Conservation (phyloP, 1,139 yeast species). For the Zygotorulaspora mrakii region DNA sequence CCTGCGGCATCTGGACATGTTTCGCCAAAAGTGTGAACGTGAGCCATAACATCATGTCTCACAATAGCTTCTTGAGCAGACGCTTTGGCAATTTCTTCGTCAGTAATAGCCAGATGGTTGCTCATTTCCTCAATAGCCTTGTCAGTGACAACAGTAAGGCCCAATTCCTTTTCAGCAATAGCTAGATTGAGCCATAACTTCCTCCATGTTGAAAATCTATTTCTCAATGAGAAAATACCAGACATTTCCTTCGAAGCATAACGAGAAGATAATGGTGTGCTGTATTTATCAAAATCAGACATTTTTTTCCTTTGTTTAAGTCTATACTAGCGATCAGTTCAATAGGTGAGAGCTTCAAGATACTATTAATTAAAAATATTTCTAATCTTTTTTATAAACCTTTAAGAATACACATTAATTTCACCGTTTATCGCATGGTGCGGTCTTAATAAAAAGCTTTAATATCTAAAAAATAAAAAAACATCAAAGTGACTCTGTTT, state of each 20-base stretch:
- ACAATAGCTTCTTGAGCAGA: slow-evolving; percentile 94
- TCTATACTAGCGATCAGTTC: too few species aligned
- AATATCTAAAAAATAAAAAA: too few species aligned
- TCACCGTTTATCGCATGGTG: slow-evolving; percentile 5
- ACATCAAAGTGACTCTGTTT: slow-evolving; percentile 16
- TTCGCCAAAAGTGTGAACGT: slow-evolving; percentile 90
- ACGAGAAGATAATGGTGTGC: slow-evolving; percentile 92
- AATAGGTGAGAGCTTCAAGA: too few species aligned
- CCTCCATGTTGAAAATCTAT: slow-evolving; percentile 97
- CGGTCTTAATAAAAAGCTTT: slow-evolving; percentile 1
- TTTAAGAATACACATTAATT: too few species aligned
- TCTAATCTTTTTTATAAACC: too few species aligned
- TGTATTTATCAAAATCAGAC: slow-evolving; percentile 64
- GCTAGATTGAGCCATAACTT: slow-evolving; percentile 95
- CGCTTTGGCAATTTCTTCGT: slow-evolving; percentile 87
- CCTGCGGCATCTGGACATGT: slow-evolving; percentile 96
- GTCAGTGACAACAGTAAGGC: slow-evolving; percentile 76
- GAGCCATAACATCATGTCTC: slow-evolving; percentile 99
- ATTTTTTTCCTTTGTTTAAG: too few species aligned
- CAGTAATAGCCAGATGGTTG: slow-evolving; percentile 74
- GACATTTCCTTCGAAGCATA: slow-evolving; percentile 99
- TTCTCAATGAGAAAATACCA: slow-evolving; percentile 81
- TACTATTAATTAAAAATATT: too few species aligned
- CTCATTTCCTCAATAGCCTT: slow-evolving; percentile 89
- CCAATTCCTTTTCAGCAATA: slow-evolving; percentile 89